These are phyloP conservation scores for Chaetomium strumarium DNA, from an alignment of 2,329 filamentous ascomycete species.

Conservation along the genomic window DNA sequence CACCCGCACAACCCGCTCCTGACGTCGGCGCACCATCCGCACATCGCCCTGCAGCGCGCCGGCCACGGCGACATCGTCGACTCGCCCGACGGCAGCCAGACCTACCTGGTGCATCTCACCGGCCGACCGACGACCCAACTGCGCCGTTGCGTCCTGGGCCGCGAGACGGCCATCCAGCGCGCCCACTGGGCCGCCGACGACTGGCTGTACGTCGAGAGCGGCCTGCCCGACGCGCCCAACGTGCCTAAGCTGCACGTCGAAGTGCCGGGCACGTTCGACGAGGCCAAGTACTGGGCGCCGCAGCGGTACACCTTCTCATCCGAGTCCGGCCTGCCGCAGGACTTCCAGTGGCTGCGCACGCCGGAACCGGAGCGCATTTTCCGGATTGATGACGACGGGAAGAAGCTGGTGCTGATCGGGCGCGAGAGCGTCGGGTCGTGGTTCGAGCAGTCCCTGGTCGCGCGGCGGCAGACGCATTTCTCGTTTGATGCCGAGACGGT, in stretches of 20 bases:
- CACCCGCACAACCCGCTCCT: constrained; percentile 54
- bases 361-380: constrained; percentile 52
- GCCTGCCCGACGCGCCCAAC: constrained; percentile 30
- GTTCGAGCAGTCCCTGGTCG: constrained; percentile 54
- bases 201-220: constrained; percentile 57
- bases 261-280: constrained; percentile 43
- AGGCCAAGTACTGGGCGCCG: constrained; percentile 45
- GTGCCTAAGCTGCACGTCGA: constrained; percentile 49
- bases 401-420: constrained; percentile 43
- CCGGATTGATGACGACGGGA: constrained; percentile 29
- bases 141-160: constrained; percentile 47
- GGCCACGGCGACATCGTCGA: constrained; percentile 52
- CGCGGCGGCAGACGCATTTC: constrained; percentile 52
- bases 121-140: constrained; percentile 47
- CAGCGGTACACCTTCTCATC: constrained; percentile 46
- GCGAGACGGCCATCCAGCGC: constrained; percentile 54
- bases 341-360: constrained; percentile 54
- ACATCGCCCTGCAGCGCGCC: constrained; percentile 45
- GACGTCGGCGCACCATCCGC: constrained; percentile 45
- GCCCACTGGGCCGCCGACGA: constrained; percentile 53
- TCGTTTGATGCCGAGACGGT: constrained; percentile 55
- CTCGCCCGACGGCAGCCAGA: constrained; percentile 46
- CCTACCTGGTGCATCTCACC: constrained; percentile 48
- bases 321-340: constrained; percentile 38
- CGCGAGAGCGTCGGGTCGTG: constrained; percentile 51